These are phyloP conservation scores for Peronospora destructor DNA, from an alignment of 352 stramenopile genomes.

Conservation along the genomic window DNA sequence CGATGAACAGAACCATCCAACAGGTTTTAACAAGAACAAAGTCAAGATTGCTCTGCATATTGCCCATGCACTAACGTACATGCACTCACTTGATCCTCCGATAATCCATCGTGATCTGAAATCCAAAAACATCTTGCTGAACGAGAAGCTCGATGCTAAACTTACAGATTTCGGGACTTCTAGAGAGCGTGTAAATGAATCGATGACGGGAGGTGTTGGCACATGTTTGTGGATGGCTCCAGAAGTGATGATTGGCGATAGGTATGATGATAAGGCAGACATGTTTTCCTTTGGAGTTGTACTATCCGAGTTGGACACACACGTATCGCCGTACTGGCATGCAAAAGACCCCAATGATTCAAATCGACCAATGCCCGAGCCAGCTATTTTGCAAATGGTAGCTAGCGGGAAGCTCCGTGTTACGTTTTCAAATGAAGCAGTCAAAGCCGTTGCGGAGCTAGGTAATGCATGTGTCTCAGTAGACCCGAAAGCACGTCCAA, in stretches of 20 bases:
- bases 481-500: conserved; percentile 28
- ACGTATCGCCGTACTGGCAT: conserved; percentile 25
- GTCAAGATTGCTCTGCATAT: conserved; percentile 33
- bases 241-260: conserved; percentile 34
- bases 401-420: conserved; percentile 36
- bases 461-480: conserved; percentile 33
- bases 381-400: conserved; percentile 41
- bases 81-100: conserved; percentile 32
- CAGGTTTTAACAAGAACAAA: conserved; percentile 32
- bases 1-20: conserved; percentile 12
- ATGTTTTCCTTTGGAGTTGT: conserved; percentile 44
- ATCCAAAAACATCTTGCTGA: conserved; percentile 45
- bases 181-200: conserved; percentile 21
- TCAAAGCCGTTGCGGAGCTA: conserved; percentile 21
- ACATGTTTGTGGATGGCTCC: conserved; percentile 39
- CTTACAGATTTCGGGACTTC: conserved; percentile 40
- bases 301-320: conserved; percentile 30
- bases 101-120: conserved; percentile 49
- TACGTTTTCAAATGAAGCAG: conserved; percentile 25
- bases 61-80: conserved; percentile 32
- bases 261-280: conserved; percentile 36
- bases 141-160: conserved; percentile 31
- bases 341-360: conserved; percentile 24
- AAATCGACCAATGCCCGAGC: conserved; percentile 24
- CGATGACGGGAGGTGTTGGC: conserved; percentile 32